Evolutionary conservation across 1,284 basidiomycete species (phyloP).

Genomic region (Cryptococcus sp.): DNA sequence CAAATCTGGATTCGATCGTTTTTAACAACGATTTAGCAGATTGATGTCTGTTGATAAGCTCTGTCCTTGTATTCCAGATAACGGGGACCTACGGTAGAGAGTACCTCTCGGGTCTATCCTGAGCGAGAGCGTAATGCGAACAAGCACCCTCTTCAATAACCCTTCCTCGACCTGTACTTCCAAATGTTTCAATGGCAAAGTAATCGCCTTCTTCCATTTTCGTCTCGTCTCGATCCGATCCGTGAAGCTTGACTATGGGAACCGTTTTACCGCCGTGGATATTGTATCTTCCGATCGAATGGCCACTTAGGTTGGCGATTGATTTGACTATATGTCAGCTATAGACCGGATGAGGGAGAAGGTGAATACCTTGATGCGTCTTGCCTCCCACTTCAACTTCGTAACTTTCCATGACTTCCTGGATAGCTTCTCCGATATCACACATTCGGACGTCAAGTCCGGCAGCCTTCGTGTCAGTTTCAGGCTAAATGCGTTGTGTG

Average conservation of each 20-base stretch:
- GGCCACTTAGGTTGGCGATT: conserved; percentile 86
- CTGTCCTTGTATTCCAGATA: not conserved
- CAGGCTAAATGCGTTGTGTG: not conserved
- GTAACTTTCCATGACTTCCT: conserved; percentile 99
- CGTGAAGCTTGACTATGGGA: conserved; percentile 77
- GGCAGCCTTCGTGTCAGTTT: conserved; percentile 66
- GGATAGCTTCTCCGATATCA: conserved; percentile 86
- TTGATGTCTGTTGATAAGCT: conserved; percentile 57
- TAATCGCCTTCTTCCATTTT: conserved; percentile 99
- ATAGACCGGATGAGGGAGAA: not conserved
- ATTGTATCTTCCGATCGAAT: conserved; percentile 81
- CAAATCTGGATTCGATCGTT: conserved; percentile 89
- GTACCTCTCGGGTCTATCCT: conserved; percentile 33
- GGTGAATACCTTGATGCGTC: conserved; percentile 66
- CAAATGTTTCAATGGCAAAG: conserved; percentile 99
- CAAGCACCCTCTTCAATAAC: conserved; percentile 92
- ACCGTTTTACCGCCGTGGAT: conserved; percentile 81
- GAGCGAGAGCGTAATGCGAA: conserved; percentile 75
- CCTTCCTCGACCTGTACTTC: conserved; percentile 87
- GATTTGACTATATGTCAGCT: conserved; percentile 65
- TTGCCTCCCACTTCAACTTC: conserved; percentile 90
- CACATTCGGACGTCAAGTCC: conserved; percentile 94
- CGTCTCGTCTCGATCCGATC: conserved; percentile 59
- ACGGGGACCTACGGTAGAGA: conserved; percentile 25
- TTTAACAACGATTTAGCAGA: conserved; percentile 81